phyloP scores from a whole-genome alignment of 2,329 filamentous ascomycete genomes.

The Arthroderma uncinatum region DNA sequence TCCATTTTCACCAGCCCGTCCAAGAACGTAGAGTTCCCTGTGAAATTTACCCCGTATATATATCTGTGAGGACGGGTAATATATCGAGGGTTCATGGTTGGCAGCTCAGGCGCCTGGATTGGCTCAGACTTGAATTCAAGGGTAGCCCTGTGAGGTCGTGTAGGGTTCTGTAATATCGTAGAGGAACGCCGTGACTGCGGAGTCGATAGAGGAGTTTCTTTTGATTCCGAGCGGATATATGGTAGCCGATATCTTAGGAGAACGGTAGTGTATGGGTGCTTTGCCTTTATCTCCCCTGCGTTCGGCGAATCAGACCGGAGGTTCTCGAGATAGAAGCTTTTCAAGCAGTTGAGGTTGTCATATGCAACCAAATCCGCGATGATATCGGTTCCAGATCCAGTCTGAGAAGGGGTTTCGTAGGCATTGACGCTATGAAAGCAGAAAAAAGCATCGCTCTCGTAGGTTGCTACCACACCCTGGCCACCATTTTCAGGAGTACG shows the following conservation, averaged over 20 bases:
- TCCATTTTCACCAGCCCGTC: constrained; percentile 46
- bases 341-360: constrained; percentile 53
- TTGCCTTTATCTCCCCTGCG: constrained; percentile 24
- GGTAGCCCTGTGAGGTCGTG: constrained; percentile 10
- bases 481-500: constrained; percentile 30
- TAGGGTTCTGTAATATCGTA: neutral
- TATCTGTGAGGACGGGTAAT: constrained; percentile 39
- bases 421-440: constrained; percentile 72
- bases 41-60: constrained; percentile 39
- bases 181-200: constrained; percentile 3
- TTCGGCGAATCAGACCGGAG: constrained; percentile 46
- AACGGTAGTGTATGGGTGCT: constrained; percentile 16
- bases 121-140: constrained; percentile 22
- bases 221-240: constrained; percentile 18
- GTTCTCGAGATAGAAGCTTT: constrained; percentile 58
- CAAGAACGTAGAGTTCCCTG: constrained; percentile 39
- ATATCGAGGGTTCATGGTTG: constrained; percentile 39
- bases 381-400: constrained; percentile 39
- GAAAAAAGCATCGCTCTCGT: constrained; percentile 58
- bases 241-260: constrained; percentile 30
- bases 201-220: neutral
- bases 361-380: constrained; percentile 57
- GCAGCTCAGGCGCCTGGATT: constrained; percentile 35
- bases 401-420: constrained; percentile 49
- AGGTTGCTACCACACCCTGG: constrained; percentile 56